Base-by-base conservation (phyloP, 768 basidiomycete genomes). In the Lactarius hengduanensis region DNA sequence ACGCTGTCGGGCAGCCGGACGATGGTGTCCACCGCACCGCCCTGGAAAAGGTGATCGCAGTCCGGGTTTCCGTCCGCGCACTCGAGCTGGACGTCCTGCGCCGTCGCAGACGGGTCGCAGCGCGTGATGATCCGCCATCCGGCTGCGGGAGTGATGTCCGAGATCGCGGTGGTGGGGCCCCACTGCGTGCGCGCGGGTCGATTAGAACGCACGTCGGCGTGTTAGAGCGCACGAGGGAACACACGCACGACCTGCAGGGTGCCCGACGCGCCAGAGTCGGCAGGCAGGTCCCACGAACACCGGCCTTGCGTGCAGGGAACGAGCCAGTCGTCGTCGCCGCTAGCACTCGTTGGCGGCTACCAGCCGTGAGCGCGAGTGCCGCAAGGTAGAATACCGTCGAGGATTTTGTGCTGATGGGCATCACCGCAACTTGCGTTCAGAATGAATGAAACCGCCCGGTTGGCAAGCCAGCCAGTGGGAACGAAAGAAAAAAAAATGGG, bases 11-110 rank as follows among this genome's bases (percentile, higher is more conserved):
- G 71, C 26, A 72, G 47, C 41, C 67, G 71, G n/a, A 72, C 67
- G 34, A 72, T 71, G 9, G 67, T 72, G 54, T 68, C 61, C 36
- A 64, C 62, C 10, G 68, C 67, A 8, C 64, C 64, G 7, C 58
- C 66, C 32, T 71, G 61, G 47, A 71, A 66, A 36, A 72, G 36
- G 61, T 72, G 71, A 8, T 64, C 62, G 43, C 71, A 72, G n/a
- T 45, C 32, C 4, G 53, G 45, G 32, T 61, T 41, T 34, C 8
- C 26, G 13, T 56, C 40, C 20, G 36, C 10, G 28, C 67, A 68
- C 7, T 57, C 59, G 30, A 68, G 34, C 16, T 57, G 59, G 16
- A 68, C 54, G 11, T 41, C 45, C 50, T 65, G 59, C 34, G 13
- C 34, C 16, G 32, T 58, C 4, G 41, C 16, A 7, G 5, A 10